These are phyloP conservation scores for Hypholoma fasciculare DNA, from an alignment of 768 basidiomycete species.

Conservation along the genomic window DNA sequence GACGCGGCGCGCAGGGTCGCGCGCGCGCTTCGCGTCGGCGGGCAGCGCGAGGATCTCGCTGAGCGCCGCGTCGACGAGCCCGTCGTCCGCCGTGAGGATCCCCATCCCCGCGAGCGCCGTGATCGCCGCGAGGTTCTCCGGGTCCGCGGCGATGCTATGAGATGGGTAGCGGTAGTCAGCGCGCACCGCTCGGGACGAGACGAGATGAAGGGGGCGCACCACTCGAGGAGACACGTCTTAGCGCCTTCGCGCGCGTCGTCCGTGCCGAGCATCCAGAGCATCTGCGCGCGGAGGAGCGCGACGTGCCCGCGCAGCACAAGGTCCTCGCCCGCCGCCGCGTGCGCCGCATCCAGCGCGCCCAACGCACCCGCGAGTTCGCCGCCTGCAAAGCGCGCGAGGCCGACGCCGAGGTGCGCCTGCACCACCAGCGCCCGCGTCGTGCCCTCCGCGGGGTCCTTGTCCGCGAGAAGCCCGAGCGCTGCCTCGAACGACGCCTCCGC, in stretches of 20 bases:
- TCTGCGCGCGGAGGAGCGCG: constrained; percentile 78
- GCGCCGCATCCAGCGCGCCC: constrained; percentile 63
- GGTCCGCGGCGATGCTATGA: constrained; percentile 73
- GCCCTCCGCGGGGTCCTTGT: constrained; percentile 37
- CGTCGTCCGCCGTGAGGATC: constrained; percentile 74
- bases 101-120: constrained; percentile 90
- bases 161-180: constrained; percentile 1
- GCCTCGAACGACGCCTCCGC: constrained; percentile 73
- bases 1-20: constrained; percentile 73
- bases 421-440: constrained; percentile 47
- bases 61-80: constrained; percentile 81
- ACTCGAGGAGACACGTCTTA: constrained; percentile 77
- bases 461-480: constrained; percentile 68
- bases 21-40: constrained; percentile 56
- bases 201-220: constrained; percentile 46
- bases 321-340: constrained; percentile 54
- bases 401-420: constrained; percentile 70
- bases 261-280: constrained; percentile 79
- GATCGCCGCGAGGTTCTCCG: constrained; percentile 79
- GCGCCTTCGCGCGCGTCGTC: constrained; percentile 78
- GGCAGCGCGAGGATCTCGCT: constrained; percentile 77
- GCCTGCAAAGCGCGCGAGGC: constrained; percentile 68
- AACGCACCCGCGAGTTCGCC: constrained; percentile 66
- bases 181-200: neutral
- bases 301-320: constrained; percentile 60